phyloP scores from a whole-genome alignment of 2,329 filamentous ascomycete genomes.

The Epichloe scottii region DNA sequence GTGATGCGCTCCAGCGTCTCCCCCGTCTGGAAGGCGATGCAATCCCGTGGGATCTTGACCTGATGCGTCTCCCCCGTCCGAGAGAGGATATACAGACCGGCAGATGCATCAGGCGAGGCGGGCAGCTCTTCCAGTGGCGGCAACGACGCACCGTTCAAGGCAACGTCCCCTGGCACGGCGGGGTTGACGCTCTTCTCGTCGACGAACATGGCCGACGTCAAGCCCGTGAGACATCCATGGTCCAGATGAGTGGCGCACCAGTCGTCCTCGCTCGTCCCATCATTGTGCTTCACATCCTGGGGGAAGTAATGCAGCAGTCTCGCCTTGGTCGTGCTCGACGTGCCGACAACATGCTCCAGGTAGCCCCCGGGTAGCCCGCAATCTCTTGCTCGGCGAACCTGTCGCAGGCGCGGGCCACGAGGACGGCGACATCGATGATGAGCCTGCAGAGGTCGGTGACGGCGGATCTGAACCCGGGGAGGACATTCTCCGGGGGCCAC shows the following conservation, averaged over 20 bases:
- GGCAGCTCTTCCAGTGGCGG: constrained; percentile 57
- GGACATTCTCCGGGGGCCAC: constrained; percentile 58
- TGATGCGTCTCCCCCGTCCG: constrained; percentile 74
- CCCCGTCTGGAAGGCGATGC: constrained; percentile 91
- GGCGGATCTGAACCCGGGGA: constrained; percentile 64
- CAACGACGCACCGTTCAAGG: constrained; percentile 16
- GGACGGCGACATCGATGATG: constrained; percentile 78
- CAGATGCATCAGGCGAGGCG: constrained; percentile 65
- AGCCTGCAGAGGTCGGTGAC: constrained; percentile 67
- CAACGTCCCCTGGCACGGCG: constrained; percentile 17
- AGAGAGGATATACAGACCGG: constrained; percentile 89
- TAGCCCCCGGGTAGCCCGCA: constrained; percentile 64
- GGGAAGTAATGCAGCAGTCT: constrained; percentile 90
- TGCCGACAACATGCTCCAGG: constrained; percentile 74
- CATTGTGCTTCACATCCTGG: constrained; percentile 21
- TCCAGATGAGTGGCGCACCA: constrained; percentile 92
- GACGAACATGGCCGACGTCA: constrained; percentile 93
- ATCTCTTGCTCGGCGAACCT: constrained; percentile 72
- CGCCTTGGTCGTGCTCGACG: constrained; percentile 81
- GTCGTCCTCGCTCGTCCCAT: constrained; percentile 53
- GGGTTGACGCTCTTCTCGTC: constrained; percentile 49
- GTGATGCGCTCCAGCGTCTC: constrained; percentile 88
- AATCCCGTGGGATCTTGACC: constrained; percentile 80
- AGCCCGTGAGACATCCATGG: constrained; percentile 83
- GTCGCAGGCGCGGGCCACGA: constrained; percentile 87